Percentiles rank a stretch among this genome's conserved stretches.
These are phyloP conservation scores for Odonthalia washingtoniensis DNA, from an alignment of 31 red algal species.

Conservation along the genomic window DNA sequence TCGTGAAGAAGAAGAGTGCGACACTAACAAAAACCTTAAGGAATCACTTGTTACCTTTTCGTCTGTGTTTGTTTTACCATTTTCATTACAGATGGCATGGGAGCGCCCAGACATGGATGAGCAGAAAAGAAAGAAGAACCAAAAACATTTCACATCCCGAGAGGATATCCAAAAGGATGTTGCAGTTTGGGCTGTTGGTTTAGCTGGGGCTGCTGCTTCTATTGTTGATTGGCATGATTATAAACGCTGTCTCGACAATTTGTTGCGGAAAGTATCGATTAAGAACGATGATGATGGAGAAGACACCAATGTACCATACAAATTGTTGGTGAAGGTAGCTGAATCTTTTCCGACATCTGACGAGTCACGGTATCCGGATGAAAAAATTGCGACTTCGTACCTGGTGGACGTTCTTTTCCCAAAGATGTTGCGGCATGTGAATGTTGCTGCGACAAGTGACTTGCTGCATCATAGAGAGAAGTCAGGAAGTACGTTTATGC, in stretches of 20 bases:
- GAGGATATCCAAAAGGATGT: slow-evolving; percentile 59
- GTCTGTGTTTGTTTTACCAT: slow-evolving; percentile 60
- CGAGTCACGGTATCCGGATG: neutral
- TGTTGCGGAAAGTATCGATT: slow-evolving; percentile 44
- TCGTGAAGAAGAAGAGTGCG: neutral
- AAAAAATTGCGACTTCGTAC: neutral
- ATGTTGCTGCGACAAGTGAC: slow-evolving; percentile 57
- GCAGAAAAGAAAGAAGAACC: neutral
- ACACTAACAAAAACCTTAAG: neutral
- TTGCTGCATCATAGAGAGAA: slow-evolving; percentile 43
- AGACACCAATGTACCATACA: slow-evolving; percentile 37
- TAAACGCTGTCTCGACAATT: slow-evolving; percentile 15
- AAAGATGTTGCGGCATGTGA: slow-evolving; percentile 72
- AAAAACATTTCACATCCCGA: slow-evolving; percentile 50
- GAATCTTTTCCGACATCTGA: slow-evolving; percentile 49
- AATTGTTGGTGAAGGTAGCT: slow-evolving; percentile 61
- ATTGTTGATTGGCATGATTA: slow-evolving; percentile 60
- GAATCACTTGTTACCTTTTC: slow-evolving; percentile 34
- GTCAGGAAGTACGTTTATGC: neutral
- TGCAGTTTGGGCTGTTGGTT: slow-evolving; percentile 52
- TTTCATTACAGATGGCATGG: slow-evolving; percentile 61
- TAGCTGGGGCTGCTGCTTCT: slow-evolving; percentile 53
- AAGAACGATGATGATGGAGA: slow-evolving; percentile 39
- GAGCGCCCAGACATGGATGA: slow-evolving; percentile 38
- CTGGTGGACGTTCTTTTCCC: slow-evolving; percentile 53